These are phyloP conservation scores for Entomortierella lignicola DNA, from an alignment of 192 early-diverging fungal genomes.

Conservation along the genomic window DNA sequence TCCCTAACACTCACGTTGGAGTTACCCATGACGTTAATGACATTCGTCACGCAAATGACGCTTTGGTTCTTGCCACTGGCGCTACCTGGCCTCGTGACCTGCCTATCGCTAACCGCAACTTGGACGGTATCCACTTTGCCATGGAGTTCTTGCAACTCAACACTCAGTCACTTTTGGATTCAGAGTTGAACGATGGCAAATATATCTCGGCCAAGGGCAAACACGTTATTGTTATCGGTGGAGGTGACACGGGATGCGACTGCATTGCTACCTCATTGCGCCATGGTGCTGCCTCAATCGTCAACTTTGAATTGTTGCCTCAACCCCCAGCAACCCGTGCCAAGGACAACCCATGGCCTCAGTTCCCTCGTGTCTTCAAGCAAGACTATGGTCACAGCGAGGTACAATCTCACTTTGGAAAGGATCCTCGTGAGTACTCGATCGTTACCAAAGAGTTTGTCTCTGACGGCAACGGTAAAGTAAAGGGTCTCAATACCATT, in stretches of 20 bases:
- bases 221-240: constrained; percentile 97
- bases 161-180: constrained; percentile 89
- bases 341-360: constrained; percentile 97
- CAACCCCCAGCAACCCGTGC: constrained; percentile 88
- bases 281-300: constrained; percentile 88
- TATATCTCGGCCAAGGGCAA: constrained; percentile 91
- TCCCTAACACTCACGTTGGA: constrained; percentile 90
- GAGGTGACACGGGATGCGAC: constrained; percentile 97
- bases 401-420: constrained; percentile 86
- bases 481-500: constrained; percentile 94
- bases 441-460: constrained; percentile 97
- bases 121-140: constrained; percentile 96
- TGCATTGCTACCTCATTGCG: constrained; percentile 95
- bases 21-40: constrained; percentile 78
- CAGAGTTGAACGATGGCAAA: constrained; percentile 75
- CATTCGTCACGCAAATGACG: constrained; percentile 80
- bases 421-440: constrained; percentile 95
- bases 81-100: constrained; percentile 99
- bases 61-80: constrained; percentile 89
- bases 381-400: constrained; percentile 98
- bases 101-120: constrained; percentile 84
- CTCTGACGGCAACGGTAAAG: constrained; percentile 78
- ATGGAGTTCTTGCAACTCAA: constrained; percentile 97
- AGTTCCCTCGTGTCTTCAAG: constrained; percentile 95
- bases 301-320: constrained; percentile 98